Evolutionary conservation across 805 yeast species (phyloP).

Genomic region (Candida coquimbonensis): DNA sequence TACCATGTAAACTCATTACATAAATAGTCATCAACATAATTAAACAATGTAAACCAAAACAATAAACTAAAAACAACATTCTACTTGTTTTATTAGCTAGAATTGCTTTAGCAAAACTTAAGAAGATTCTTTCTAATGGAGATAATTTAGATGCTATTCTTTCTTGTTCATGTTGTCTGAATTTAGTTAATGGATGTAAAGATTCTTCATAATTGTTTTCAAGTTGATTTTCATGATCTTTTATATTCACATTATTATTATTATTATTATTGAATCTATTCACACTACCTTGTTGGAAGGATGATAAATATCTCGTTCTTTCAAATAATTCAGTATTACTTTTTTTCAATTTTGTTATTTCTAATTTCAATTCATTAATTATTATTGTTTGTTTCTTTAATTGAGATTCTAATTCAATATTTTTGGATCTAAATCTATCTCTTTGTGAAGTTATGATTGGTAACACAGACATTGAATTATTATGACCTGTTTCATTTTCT

Average conservation of each 20-base stretch:
- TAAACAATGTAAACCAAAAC: constrained; percentile 65
- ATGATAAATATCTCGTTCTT: constrained; percentile 59
- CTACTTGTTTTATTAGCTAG: constrained; percentile 68
- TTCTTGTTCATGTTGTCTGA: constrained; percentile 70
- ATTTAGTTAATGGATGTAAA: constrained; percentile 76
- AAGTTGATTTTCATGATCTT: constrained; percentile 53
- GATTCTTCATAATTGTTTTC: constrained; percentile 65
- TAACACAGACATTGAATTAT: constrained; percentile 44
- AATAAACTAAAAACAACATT: constrained; percentile 65
- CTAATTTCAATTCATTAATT: constrained; percentile 56
- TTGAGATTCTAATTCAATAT: constrained; percentile 79
- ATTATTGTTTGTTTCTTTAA: constrained; percentile 48
- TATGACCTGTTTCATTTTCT: constrained; percentile 14
- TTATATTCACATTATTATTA: constrained; percentile 1
- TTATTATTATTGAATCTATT: constrained; percentile 9
- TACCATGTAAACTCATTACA: constrained; percentile 39
- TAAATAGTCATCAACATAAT: constrained; percentile 59
- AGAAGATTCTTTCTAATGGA: constrained; percentile 72
- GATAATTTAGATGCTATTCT: constrained; percentile 66
- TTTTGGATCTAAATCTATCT: constrained; percentile 82
- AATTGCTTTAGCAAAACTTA: constrained; percentile 65
- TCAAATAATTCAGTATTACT: constrained; percentile 81
- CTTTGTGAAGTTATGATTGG: constrained; percentile 93
- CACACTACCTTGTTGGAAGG: constrained; percentile 28
- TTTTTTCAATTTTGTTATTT: constrained; percentile 52